Evolutionary conservation across 352 stramenopile genomes (phyloP), one percentile per base, ranked within the genome.

Genomic region (Phytophthora podocarpi): DNA sequence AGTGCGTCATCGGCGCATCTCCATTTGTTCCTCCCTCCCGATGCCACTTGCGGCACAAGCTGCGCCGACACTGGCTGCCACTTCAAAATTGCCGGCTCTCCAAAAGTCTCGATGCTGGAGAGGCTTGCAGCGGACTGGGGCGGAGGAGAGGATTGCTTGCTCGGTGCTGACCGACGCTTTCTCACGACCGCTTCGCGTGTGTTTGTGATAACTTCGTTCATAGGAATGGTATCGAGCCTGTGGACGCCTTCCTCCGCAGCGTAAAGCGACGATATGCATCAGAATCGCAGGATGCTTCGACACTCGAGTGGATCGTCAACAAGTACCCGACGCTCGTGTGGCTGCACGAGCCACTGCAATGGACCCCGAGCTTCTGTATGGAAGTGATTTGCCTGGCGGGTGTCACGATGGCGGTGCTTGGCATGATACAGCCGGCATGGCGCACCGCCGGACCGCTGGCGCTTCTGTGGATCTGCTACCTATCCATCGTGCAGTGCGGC

Each of bases 401-500:
- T 10, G 48, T 70, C 28, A 76, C 65, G 0, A 5, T 72, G 2
- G 59, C 79, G 0, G 8, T 80, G 2, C 39, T 90, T 2, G 70
- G 63, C 7, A 43, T 77, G 16, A 43, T 59, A 51, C 55, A 49
- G 9, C 52, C 62, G 1, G 47, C 65, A 1, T 85, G 65, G 63
- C 69, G 78, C 9, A 73, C 64, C 10, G 61, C 74, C 3, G 27
- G 76, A 16, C 59, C 70, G 6, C 35, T 89, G 9, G 43, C 51
- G 10, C 16, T 83, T 4, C 21, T 84, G 24, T 89, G 77, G 69
- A 51, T 93, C 35, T 83, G 77, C 64, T 92, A 92, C 42, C 70
- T 98, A 11, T 85, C 91, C 34, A 77, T 95, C 31, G 70, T 76
- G n/a, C 71, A 82, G 31, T 79, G 82, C 16, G 91, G 90, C n/a